Conservation (phyloP, 2,329 filamentous ascomycete genomes). For the Colletotrichum shisoi region DNA sequence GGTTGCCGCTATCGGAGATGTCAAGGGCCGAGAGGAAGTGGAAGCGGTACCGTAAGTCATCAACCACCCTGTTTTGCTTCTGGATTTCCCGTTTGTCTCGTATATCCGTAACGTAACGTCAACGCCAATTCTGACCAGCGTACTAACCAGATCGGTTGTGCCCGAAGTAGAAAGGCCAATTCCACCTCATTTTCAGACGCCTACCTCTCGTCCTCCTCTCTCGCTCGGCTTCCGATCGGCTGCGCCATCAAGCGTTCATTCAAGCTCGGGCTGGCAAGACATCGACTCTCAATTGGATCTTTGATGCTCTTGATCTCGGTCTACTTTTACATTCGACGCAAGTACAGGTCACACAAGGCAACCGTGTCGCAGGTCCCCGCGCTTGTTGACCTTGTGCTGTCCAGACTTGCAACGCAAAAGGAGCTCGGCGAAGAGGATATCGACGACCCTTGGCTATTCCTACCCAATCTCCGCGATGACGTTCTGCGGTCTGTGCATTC, state of each 20-base stretch:
- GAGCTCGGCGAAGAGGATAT: conserved; percentile 74
- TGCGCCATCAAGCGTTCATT: conserved; percentile 81
- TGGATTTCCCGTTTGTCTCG: conserved; percentile 4
- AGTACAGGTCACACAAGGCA: conserved; percentile 68
- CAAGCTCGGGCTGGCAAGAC: conserved; percentile 81
- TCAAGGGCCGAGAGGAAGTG: conserved; percentile 69
- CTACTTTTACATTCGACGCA: conserved; percentile 69
- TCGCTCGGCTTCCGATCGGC: conserved; percentile 87
- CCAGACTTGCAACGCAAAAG: conserved; percentile 83
- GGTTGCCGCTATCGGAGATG: conserved; percentile 75
- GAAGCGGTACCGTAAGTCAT: conserved; percentile 65
- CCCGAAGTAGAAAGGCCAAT: conserved; percentile 75
- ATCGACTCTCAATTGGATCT: conserved; percentile 84
- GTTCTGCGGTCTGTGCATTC: conserved; percentile 84
- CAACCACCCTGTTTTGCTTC: conserved; percentile 30
- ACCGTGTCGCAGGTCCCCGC: conserved; percentile 78
- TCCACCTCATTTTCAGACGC: conserved; percentile 67
- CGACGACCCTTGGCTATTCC: conserved; percentile 81
- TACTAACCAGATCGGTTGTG: conserved; percentile 87
- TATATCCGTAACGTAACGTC: conserved; percentile 28
- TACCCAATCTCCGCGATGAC: conserved; percentile 90
- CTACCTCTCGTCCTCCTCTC: conserved; percentile 82
- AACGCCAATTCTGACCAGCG: conserved; percentile 60
- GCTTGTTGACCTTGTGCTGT: conserved; percentile 83
- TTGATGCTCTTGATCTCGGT: conserved; percentile 60